These are phyloP conservation scores for Russula lepida DNA, from an alignment of 768 basidiomycete genomes.

Conservation along the genomic window DNA sequence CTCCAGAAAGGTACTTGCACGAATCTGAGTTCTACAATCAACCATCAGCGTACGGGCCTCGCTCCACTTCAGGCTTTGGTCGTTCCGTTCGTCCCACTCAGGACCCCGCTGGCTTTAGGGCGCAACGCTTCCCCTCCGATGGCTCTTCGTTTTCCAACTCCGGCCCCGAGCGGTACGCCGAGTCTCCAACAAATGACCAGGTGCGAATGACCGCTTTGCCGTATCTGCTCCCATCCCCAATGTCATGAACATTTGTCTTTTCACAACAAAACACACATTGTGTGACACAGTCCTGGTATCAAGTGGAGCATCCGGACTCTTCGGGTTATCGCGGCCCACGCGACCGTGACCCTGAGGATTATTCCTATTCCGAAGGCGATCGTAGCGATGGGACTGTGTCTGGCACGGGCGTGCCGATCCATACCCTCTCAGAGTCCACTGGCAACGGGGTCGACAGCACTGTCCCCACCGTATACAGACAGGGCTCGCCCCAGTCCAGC, in stretches of 20 bases:
- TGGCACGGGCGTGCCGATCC: background rate
- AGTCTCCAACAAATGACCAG: slow-evolving; percentile 1
- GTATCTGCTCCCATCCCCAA: background rate
- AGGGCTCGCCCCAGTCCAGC: background rate
- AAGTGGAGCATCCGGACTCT: slow-evolving; percentile 1
- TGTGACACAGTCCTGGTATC: slow-evolving; percentile 17
- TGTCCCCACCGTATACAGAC: slow-evolving; percentile 16
- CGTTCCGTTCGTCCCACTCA: background rate
- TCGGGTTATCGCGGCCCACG: background rate
- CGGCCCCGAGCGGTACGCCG: background rate
- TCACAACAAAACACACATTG: background rate
- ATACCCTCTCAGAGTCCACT: slow-evolving; percentile 13
- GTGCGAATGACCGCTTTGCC: background rate
- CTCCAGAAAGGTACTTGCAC: background rate
- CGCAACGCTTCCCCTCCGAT: background rate
- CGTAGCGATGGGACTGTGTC: slow-evolving; percentile 1
- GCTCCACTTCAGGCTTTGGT: background rate
- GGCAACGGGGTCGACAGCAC: slow-evolving; percentile 10
- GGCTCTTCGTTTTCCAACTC: background rate
- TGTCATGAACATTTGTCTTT: background rate
- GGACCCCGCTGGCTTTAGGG: background rate
- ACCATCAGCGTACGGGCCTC: background rate
- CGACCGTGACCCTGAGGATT: slow-evolving; percentile 2
- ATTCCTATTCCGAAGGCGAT: slow-evolving; percentile 15
- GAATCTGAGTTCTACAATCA: slow-evolving; percentile 4